Evolutionary conservation across 768 basidiomycete species (phyloP).

Genomic region (Xerocomellus chrysenteron): DNA sequence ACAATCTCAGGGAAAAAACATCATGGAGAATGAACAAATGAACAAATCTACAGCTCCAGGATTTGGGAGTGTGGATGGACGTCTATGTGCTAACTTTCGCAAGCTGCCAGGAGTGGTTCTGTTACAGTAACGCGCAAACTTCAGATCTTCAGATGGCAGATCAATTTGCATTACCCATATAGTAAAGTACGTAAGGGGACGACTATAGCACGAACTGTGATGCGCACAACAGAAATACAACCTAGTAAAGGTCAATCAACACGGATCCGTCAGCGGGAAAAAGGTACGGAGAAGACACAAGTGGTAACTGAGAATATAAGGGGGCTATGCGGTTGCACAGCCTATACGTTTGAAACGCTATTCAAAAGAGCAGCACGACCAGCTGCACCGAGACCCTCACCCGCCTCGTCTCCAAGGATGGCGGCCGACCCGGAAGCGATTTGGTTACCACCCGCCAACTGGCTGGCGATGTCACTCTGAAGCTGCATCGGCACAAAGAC

Average conservation of each 20-base stretch:
- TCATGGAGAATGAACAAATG: no score
- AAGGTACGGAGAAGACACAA: not conserved
- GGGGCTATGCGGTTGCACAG: not conserved
- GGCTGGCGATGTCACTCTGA: conserved; percentile 66
- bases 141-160: no score
- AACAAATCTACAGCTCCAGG: no score
- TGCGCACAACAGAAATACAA: conserved; percentile 14
- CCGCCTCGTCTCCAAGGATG: conserved; percentile 21
- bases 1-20: no score
- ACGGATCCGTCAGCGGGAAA: not conserved
- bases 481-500: conserved; percentile 94
- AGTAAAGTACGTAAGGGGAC: conserved; percentile 1
- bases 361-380: conserved; percentile 28
- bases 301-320: not conserved
- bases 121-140: no score
- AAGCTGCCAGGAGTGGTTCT: no score
- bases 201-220: not conserved
- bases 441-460: conserved; percentile 35
- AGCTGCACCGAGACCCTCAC: conserved; percentile 24
- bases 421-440: conserved; percentile 22
- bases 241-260: not conserved
- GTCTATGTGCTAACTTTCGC: no score
- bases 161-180: no score
- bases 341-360: conserved; percentile 25
- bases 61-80: no score